Percentiles rank a stretch among this genome's conserved stretches.
Evolutionary conservation across 1,139 yeast genomes (phyloP).

Genomic region (Hansenula anomala): DNA sequence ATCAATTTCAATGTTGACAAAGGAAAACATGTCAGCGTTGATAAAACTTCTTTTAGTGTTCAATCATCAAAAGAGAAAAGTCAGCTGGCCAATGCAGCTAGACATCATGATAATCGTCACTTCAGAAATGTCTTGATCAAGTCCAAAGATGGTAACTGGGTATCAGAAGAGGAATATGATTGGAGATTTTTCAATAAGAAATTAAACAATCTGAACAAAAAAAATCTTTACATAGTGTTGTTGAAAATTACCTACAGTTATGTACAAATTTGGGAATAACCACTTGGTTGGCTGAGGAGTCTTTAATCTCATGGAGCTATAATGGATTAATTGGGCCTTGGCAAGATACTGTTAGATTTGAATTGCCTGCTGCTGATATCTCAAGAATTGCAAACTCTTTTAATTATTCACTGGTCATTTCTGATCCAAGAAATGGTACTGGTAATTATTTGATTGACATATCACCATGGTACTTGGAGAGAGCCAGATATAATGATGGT

Average conservation of each 20-base stretch:
- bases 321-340: conserved; percentile 51
- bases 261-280: conserved; percentile 35
- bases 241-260: conserved; percentile 44
- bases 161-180: conserved; percentile 30
- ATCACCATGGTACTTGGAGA: conserved; percentile 36
- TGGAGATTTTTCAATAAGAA: conserved; percentile 37
- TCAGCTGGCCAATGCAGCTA: conserved; percentile 24
- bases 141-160: conserved; percentile 23
- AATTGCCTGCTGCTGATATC: conserved; percentile 40
- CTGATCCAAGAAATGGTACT: conserved; percentile 32
- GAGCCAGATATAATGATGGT: conserved; percentile 36
- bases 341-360: conserved; percentile 49
- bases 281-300: conserved; percentile 50
- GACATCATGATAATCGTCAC: conserved; percentile 22
- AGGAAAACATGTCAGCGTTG: conserved; percentile 14
- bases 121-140: conserved; percentile 25
- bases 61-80: conserved; percentile 22
- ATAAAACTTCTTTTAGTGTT: conserved; percentile 16
- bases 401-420: conserved; percentile 42
- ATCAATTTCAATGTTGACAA: conserved; percentile 20
- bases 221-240: conserved; percentile 35
- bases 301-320: conserved; percentile 49
- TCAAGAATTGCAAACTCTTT: conserved; percentile 34
- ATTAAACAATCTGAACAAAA: conserved; percentile 31
- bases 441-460: conserved; percentile 45